Base-by-base conservation (phyloP, 257 asterid species). In the Orobanche coerulescens region DNA sequence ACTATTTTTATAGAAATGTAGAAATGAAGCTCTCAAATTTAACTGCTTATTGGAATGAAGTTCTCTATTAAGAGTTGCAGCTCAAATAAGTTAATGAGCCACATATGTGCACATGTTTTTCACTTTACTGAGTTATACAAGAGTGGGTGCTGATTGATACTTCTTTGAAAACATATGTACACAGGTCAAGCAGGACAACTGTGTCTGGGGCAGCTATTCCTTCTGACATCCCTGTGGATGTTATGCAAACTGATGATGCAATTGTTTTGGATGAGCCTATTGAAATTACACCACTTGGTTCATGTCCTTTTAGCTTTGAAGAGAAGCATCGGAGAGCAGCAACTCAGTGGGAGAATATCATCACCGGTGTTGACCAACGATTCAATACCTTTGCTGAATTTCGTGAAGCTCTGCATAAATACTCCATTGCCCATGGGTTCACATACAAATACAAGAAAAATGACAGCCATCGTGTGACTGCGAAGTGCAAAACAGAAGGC, bases 321-420 rank as follows among this genome's bases (percentile, higher is more conserved):
- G 90, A 88, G 40, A 84, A 77, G 91, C 94, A 89, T 53, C 78
- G 89, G 61, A 80, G 85, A 79, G 98, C 95, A 25, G 89, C 95
- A 22, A 80, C 82, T 36, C 95, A 88, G 79, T 93, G 98, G 98
- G 91, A 86, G 78, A 83, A 93, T 64, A 73, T 79, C 65, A 93
- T 93, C 62, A 93, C 98, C n/a, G 98, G 98, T 24, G 97, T 89
- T 65, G 95, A 89, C 82, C 98, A 93, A 74, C 79, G 97, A 71
- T 93, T 93, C 73, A 84, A 81, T 69, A 86, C 95, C 55, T 93
- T 88, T 69, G 84, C 94, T 0, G 98, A 93, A 72, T 81, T 93
- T 47, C 97, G 95, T n/a, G 98, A 93, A 62, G 95, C 96, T 67
- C 81, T 93, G 70, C 98, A 86, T 64, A 93, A 93, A 53, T 93